Percentiles rank a stretch among this genome's conserved stretches.
These are phyloP conservation scores for Penicillium sclerotigenum DNA, from an alignment of 2,329 filamentous ascomycete species.

Conservation along the genomic window DNA sequence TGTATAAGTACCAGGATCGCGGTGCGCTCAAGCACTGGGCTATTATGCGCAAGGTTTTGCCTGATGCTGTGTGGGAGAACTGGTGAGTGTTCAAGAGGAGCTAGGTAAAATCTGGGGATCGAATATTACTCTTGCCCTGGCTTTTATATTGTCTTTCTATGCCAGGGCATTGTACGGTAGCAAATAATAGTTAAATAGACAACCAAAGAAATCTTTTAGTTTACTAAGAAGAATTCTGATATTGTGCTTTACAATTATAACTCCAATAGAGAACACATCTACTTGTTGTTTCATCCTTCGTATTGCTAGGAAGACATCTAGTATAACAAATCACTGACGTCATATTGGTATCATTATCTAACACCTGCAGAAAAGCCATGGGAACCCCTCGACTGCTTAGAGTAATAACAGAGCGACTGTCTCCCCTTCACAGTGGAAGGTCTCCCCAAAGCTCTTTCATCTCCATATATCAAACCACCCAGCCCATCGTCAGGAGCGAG, in stretches of 20 bases:
- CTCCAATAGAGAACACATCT: background rate
- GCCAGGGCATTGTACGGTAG: background rate
- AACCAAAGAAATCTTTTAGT: background rate
- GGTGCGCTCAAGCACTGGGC: constrained; percentile 84
- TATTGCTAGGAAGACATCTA: background rate
- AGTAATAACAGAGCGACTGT: constrained; percentile 11
- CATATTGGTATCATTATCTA: constrained; percentile 32
- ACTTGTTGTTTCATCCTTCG: background rate
- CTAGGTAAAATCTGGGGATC: background rate
- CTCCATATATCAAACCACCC: constrained; percentile 11
- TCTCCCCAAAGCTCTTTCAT: background rate
- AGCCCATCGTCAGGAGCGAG: constrained; percentile 6
- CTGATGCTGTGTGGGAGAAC: constrained; percentile 75
- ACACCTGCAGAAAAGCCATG: constrained; percentile 24
- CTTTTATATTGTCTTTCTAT: background rate
- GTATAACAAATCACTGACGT: constrained; percentile 14
- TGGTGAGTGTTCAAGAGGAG: constrained; percentile 57
- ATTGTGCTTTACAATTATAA: background rate
- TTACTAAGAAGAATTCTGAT: background rate
- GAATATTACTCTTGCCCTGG: background rate
- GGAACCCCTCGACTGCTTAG: constrained; percentile 15
- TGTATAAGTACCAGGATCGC: constrained; percentile 69
- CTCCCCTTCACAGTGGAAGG: background rate
- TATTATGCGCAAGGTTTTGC: constrained; percentile 84
- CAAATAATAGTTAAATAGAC: background rate